Conservation (phyloP, 345 rosid genomes). For the Streptanthus diversifolius region DNA sequence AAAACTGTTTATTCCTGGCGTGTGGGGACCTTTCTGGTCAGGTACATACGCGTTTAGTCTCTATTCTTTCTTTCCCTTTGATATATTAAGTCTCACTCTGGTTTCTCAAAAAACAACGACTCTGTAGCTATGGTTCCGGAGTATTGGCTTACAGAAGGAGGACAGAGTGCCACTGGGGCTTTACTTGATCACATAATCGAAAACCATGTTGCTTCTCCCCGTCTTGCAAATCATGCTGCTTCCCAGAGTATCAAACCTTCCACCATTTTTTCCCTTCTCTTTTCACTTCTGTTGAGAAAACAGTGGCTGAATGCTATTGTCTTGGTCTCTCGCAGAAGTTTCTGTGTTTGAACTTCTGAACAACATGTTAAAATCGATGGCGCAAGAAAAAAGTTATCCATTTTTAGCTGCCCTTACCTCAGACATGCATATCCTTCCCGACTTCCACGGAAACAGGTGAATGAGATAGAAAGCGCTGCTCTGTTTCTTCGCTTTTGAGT, state of each 20-base stretch:
- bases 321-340: conserved; percentile 49
- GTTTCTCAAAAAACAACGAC: background rate
- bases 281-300: background rate
- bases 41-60: conserved; percentile 42
- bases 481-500: background rate
- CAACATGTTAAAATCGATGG: conserved; percentile 52
- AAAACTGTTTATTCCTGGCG: conserved; percentile 92
- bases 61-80: background rate
- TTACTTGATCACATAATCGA: conserved; percentile 78
- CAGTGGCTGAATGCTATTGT: conserved; percentile 1
- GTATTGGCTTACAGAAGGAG: conserved; percentile 97
- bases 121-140: conserved; percentile 79
- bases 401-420: conserved; percentile 83
- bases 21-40: conserved; percentile 99
- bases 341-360: conserved; percentile 76
- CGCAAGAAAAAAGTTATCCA: conserved; percentile 53
- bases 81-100: background rate
- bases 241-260: conserved; percentile 55
- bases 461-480: background rate
- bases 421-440: conserved; percentile 74
- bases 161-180: conserved; percentile 99
- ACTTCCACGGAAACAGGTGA: conserved; percentile 95
- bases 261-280: background rate
- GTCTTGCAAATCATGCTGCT: conserved; percentile 89
- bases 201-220: conserved; percentile 83